A percentile compares a stretch with the other conserved stretches of the same genome.
These are phyloP conservation scores for Schrenkiella parvula DNA, from an alignment of 345 rosid species.

Conservation along the genomic window DNA sequence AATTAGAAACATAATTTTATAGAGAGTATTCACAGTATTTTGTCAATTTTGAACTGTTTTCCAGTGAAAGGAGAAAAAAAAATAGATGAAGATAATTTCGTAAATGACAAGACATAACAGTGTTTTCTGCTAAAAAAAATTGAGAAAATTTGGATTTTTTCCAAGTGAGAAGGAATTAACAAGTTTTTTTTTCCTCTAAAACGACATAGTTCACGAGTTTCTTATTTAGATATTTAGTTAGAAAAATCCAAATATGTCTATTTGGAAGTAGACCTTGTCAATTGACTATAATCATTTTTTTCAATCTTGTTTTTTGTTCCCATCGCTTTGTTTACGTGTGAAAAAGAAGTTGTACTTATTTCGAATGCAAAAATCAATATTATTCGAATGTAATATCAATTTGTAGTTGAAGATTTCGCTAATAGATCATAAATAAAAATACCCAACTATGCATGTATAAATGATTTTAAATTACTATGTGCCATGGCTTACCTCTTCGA, in stretches of 20 bases:
- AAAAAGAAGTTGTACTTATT: background rate
- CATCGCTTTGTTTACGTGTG: background rate
- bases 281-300: background rate
- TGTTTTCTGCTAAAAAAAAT: background rate
- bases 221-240: background rate
- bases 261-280: slow-evolving; percentile 1
- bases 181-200: background rate
- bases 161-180: background rate
- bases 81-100: background rate
- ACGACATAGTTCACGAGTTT: background rate
- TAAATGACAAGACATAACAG: background rate
- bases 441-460: background rate
- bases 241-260: slow-evolving; percentile 1
- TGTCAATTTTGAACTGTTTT: background rate
- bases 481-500: background rate
- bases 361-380: background rate
- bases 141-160: background rate
- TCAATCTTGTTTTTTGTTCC: background rate
- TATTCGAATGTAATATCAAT: background rate
- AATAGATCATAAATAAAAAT: background rate
- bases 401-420: background rate
- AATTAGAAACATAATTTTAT: too few relatives aligned
- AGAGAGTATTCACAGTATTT: too few relatives aligned
- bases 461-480: background rate
- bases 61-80: background rate